Conservation (phyloP, 75 land plant species). For the Sequoia sempervirens region DNA sequence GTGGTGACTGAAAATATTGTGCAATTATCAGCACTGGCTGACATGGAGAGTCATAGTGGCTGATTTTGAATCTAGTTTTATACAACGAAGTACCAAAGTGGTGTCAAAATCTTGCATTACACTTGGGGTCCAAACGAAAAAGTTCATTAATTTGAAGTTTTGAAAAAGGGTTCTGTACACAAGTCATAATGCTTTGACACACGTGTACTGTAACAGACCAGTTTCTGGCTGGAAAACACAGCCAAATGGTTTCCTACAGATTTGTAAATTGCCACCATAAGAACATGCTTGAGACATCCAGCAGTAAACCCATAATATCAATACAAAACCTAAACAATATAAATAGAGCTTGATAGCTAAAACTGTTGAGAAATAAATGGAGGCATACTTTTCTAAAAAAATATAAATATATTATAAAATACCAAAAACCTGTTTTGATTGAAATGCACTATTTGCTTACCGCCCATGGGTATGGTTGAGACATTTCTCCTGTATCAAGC, state of each 20-base stretch:
- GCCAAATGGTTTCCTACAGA: background rate
- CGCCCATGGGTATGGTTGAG: constrained; percentile 88
- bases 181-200: background rate
- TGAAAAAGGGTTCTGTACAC: background rate
- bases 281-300: background rate
- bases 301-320: background rate
- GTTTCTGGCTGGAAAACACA: background rate
- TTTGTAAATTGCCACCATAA: background rate
- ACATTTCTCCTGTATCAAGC: constrained; percentile 97
- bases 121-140: background rate
- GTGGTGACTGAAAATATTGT: background rate
- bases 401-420: background rate
- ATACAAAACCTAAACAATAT: background rate
- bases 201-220: background rate
- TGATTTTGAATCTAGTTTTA: background rate
- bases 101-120: background rate
- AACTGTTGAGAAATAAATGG: background rate
- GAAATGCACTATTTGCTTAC: constrained; percentile 36
- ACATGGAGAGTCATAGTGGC: background rate
- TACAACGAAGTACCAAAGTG: background rate
- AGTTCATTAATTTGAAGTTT: background rate
- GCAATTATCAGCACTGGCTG: background rate
- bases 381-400: background rate
- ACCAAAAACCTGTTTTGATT: background rate
- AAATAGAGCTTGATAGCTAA: background rate